Base-by-base conservation (phyloP, 2,329 filamentous ascomycete genomes). In the Trichoderma simmonsii region DNA sequence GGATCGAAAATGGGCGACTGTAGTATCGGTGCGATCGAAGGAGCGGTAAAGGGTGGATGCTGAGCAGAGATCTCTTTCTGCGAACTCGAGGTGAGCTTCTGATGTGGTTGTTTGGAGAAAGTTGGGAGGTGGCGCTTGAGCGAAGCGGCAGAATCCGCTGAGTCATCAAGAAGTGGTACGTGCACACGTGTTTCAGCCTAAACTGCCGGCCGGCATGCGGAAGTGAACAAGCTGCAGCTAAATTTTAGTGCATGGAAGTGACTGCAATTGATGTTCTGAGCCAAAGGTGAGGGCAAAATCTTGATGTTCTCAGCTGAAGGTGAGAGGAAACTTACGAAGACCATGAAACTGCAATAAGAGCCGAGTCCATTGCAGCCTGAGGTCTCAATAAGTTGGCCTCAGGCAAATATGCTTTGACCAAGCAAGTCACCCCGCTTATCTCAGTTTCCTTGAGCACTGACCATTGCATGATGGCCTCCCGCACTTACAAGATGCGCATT, bases 131-230 rank as follows among this genome's bases (percentile, higher is more conserved):
- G 64, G 64, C 32, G 54, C 21, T 59, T 59, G 32, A 34, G 51
- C 32, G 34, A n/a, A 51, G 68, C 36, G 34, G 68, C 68, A 24
- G 32, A 34, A n/a, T 24, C 2, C 6, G 68, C 60, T 71, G 60
- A 71, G 60, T 71, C 68, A 71, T 71, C 68, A 39, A 21, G 1
- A 5, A 21, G 48, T 64, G 48, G 59, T 57, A 60, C 43, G 68
- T 64, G 68, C 43, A 24, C 68, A 64, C 60, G 43, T 64, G 68
- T 59, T 71, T 70, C 67, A 51, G 54, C 67, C 57, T 51, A 51
- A 61, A 69, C 26, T 28, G 54, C 48, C 21, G 48, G 11, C 24
- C 48, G 21, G 48, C 48, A 51, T n/a, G 43, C 43, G 43, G 43
- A 51, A 51, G 2, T 21, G 43, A 48, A 48, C 43, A 48, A 48